Evolutionary conservation across 75 land plant genomes (phyloP), one percentile per base, ranked within the genome.

Genomic region (Pinus albicaulis): DNA sequence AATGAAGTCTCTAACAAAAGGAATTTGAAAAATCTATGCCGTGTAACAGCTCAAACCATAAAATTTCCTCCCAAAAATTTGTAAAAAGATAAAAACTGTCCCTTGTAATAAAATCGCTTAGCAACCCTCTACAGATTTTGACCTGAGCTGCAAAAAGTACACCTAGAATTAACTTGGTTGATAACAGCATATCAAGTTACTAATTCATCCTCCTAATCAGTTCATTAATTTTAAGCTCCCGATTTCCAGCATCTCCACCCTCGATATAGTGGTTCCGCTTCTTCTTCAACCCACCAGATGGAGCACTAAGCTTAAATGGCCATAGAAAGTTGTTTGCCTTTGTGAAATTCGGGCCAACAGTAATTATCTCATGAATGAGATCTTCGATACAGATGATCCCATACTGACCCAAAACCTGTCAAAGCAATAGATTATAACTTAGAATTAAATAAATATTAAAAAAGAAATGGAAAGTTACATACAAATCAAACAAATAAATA

Each of bases 291-390:
- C 95, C 95, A 48, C 95, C 95, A 41, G 87, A 79, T 22, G 95
- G 95, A 57, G 91, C 91, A 73, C 84, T 91, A n/a, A 93, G 85
- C 86, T 93, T 87, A 62, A 93, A 91, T 36, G 93, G 95, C 95
- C 95, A 91, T 38, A 93, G 60, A 77, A 88, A 92, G 82, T 88
- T 92, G 85, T 92, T 92, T 25, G 92, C 88, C 75, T 90, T 81
- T 81, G 85, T 87, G 77, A 90, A 90, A 73, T 90, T 86, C 16
- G 92, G 92, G 22, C 95, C 92, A 69, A 90, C 93, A 55, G 93
- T 88, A 81, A 86, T 82, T 55, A 92, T 88, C 78, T 92, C 93
- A 66, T 92, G 95, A 38, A 92, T 75, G 72, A 92, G 93, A 79
- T 90, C 95, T 73, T 92, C 93, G 56, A 90, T 84, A 77, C 95